Conservation (phyloP, 176 grass and related monocot genomes). For the Phragmites australis region DNA sequence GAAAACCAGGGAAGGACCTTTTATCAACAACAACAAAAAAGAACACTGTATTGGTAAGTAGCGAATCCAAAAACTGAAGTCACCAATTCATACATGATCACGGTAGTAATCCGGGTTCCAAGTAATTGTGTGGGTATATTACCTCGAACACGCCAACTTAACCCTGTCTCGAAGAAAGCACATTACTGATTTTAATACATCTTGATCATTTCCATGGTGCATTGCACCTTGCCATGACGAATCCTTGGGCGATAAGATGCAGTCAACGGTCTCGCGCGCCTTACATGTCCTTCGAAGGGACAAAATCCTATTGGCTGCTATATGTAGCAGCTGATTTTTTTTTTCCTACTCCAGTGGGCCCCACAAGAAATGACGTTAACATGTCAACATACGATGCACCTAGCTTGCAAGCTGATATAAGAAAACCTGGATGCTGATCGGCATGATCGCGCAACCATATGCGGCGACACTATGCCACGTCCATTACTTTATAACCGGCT, state of each 20-base stretch:
- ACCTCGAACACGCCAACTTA: background rate
- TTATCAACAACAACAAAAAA: too few relatives aligned
- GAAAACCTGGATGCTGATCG: background rate
- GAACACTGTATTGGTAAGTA: too few relatives aligned
- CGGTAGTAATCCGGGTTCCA: too few relatives aligned
- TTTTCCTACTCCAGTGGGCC: background rate
- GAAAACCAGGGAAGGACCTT: too few relatives aligned
- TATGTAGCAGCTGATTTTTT: background rate
- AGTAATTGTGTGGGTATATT: background rate
- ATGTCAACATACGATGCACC: slow-evolving; percentile 7
- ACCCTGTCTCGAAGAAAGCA: background rate
- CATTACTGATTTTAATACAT: background rate
- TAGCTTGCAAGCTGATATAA: background rate
- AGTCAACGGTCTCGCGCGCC: slow-evolving; percentile 7
- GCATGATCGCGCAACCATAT: background rate
- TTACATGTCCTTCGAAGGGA: background rate
- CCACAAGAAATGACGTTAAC: background rate
- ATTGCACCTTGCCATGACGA: background rate
- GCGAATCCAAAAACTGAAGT: too few relatives aligned
- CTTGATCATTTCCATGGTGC: background rate
- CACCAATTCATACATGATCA: too few relatives aligned
- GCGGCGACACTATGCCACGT: slow-evolving; percentile 30
- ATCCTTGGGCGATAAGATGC: slow-evolving; percentile 10
- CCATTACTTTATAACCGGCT: background rate
- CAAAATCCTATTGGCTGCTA: background rate